Conservation (phyloP, 164 flowering plant genomes). For the Echeveria elegans region DNA sequence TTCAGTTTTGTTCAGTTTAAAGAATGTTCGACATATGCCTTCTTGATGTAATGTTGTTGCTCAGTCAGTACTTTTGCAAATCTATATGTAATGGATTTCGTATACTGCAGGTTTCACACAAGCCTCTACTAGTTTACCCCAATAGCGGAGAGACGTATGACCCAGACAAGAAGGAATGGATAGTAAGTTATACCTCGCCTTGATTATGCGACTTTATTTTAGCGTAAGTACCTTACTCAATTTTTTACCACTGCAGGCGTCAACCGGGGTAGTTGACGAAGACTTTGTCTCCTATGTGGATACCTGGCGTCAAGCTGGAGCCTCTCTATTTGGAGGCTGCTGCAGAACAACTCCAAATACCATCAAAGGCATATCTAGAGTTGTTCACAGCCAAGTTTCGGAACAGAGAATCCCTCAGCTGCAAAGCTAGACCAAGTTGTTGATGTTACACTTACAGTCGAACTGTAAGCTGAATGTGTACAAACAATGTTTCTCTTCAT, state of each 20-base stretch:
- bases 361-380: slow-evolving; percentile 44
- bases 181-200: slow-evolving; percentile 38
- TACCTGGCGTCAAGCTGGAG: slow-evolving; percentile 75
- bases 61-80: neutral
- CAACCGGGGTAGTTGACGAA: slow-evolving; percentile 47
- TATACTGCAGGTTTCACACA: slow-evolving; percentile 48
- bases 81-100: neutral
- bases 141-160: slow-evolving; percentile 94
- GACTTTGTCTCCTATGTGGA: slow-evolving; percentile 68
- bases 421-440: slow-evolving; percentile 7
- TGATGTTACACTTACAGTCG: neutral
- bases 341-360: slow-evolving; percentile 90
- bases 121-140: slow-evolving; percentile 78
- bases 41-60: too few species aligned
- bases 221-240: neutral
- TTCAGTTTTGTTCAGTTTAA: too few species aligned
- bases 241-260: slow-evolving; percentile 37
- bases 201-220: neutral
- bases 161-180: slow-evolving; percentile 59
- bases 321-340: slow-evolving; percentile 87
- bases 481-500: too few species aligned
- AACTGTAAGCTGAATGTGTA: too few species aligned
- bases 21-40: too few species aligned
- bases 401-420: neutral
- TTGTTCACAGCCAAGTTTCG: slow-evolving; percentile 19